Evolutionary conservation across 257 asterid species (phyloP).

Genomic region (Nicotiana knightiana): DNA sequence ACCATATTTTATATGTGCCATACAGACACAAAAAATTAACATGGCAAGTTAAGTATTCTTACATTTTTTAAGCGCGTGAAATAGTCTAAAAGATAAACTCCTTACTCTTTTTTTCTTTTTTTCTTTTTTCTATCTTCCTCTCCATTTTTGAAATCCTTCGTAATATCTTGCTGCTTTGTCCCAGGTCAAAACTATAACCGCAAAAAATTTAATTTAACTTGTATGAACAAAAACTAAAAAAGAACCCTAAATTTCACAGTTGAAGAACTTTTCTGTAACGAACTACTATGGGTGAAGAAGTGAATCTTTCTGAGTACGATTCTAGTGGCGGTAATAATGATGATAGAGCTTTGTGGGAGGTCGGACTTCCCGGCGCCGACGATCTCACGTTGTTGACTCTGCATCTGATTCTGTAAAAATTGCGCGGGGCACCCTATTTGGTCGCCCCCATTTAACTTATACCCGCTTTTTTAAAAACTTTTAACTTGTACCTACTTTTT

Average conservation of each 20-base stretch:
- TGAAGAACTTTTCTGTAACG: not conserved
- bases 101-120: no score
- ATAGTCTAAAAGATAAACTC: no score
- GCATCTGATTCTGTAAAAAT: conserved; percentile 21
- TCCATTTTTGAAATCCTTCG: not conserved
- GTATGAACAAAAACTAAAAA: not conserved
- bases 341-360: conserved; percentile 56
- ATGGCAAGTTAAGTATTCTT: no score
- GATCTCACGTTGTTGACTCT: conserved; percentile 73
- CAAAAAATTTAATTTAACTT: not conserved
- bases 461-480: no score
- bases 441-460: no score
- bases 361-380: conserved; percentile 61
- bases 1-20: no score
- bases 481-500: no score
- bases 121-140: not conserved
- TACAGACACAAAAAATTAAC: no score
- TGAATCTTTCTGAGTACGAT: conserved; percentile 27
- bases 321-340: conserved; percentile 23
- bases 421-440: no score
- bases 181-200: not conserved
- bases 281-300: conserved; percentile 51
- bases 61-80: no score
- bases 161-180: not conserved
- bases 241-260: not conserved